Conservation (phyloP, 169 alveolate genomes). For the Plasmodium knowlesi region DNA sequence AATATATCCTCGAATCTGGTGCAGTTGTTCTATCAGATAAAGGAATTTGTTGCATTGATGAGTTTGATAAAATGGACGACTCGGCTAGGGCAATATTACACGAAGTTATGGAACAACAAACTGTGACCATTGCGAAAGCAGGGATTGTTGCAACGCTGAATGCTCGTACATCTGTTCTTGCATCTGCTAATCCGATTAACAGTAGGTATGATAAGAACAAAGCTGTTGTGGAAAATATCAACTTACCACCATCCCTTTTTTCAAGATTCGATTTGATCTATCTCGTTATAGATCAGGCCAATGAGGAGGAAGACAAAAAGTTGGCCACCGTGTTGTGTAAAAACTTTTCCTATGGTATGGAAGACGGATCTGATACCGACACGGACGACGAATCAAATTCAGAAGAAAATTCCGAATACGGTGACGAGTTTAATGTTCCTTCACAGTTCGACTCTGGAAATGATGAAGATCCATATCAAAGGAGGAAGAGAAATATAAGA, state of each 20-base stretch:
- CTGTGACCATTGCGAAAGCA: conserved; percentile 99
- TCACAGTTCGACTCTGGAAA: neutral
- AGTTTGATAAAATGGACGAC: conserved; percentile 99
- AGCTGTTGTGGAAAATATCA: conserved; percentile 98
- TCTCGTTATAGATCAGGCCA: conserved; percentile 90
- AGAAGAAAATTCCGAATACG: conserved; percentile 33
- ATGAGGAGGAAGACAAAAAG: conserved; percentile 89
- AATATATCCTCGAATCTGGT: conserved; percentile 97
- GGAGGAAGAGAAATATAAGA: neutral
- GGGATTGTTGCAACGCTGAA: conserved; percentile 94
- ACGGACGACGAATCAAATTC: conserved; percentile 58
- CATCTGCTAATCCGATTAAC: conserved; percentile 98
- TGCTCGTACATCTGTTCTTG: conserved; percentile 98
- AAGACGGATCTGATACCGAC: conserved; percentile 70
- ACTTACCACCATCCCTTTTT: conserved; percentile 97
- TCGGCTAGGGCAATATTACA: conserved; percentile 97
- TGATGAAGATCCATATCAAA: neutral
- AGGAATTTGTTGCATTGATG: conserved; percentile 99
- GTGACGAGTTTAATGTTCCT: conserved; percentile 24
- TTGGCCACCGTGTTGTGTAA: conserved; percentile 80
- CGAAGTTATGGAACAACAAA: conserved; percentile 99
- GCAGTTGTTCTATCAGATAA: conserved; percentile 98
- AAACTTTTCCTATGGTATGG: conserved; percentile 79
- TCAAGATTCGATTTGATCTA: conserved; percentile 96
- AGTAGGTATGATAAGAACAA: conserved; percentile 96